phyloP scores from a whole-genome alignment of 495 filamentous ascomycete genomes.

The Cercophora newfieldiana region DNA sequence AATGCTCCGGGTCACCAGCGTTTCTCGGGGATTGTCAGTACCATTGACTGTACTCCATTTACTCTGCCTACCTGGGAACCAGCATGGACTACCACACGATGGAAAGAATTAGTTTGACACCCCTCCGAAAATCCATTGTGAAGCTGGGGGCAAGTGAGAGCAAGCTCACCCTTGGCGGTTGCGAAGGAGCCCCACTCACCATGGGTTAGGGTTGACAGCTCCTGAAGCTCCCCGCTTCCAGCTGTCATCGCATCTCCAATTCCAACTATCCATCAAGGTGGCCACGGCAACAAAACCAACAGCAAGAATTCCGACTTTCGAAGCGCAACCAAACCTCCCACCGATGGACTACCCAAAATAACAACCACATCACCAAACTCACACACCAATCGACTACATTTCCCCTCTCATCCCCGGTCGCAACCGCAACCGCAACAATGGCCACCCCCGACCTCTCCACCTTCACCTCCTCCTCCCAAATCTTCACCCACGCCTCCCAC shows the following conservation, averaged over 20 bases:
- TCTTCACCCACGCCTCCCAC: constrained; percentile 59
- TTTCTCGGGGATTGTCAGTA: too few relatives aligned
- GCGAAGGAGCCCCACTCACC: neutral
- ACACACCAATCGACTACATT: neutral
- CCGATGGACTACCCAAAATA: neutral
- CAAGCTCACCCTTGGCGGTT: neutral
- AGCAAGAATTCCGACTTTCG: neutral
- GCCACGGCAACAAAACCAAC: neutral
- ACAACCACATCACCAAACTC: neutral
- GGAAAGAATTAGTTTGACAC: too few relatives aligned
- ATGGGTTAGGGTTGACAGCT: neutral
- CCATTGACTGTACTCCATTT: too few relatives aligned
- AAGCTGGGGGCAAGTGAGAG: neutral
- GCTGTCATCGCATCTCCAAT: neutral
- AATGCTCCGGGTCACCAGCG: too few relatives aligned
- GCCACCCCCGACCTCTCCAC: constrained; percentile 41
- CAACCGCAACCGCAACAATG: constrained; percentile 29
- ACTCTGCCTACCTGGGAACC: too few relatives aligned
- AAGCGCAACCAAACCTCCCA: neutral
- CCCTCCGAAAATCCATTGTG: neutral
- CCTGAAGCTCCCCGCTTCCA: neutral
- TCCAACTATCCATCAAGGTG: neutral
- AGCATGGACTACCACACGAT: too few relatives aligned
- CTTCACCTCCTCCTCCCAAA: constrained; percentile 66
- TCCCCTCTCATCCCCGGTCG: neutral